phyloP scores from a whole-genome alignment of 2,329 filamentous ascomycete genomes.

The Pseudonectria buxi region DNA sequence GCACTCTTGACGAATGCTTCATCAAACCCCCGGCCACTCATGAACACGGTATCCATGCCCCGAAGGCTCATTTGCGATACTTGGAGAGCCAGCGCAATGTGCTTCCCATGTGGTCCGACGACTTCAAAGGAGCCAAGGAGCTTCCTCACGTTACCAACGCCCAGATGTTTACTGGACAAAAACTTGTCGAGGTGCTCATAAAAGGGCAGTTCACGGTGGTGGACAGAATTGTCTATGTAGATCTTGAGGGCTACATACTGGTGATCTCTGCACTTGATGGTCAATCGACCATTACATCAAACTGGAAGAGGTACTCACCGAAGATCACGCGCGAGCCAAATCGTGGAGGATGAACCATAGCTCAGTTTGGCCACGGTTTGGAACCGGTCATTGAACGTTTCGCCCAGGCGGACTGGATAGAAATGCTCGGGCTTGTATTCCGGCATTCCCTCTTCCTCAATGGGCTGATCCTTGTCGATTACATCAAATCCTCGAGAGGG shows the following conservation, averaged over 20 bases:
- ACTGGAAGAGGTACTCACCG: slow-evolving; percentile 16
- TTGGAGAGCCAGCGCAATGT: slow-evolving; percentile 16
- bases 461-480: slow-evolving; percentile 1
- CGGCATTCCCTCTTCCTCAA: slow-evolving; percentile 30
- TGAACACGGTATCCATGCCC: slow-evolving; percentile 26
- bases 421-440: slow-evolving; percentile 28
- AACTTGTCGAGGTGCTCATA: slow-evolving; percentile 4
- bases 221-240: slow-evolving; percentile 17
- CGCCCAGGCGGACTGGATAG: slow-evolving; percentile 31
- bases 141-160: slow-evolving; percentile 12
- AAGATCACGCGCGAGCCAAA: slow-evolving; percentile 35
- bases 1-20: slow-evolving; percentile 25
- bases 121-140: slow-evolving; percentile 16
- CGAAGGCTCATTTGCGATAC: slow-evolving; percentile 24
- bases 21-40: slow-evolving; percentile 15
- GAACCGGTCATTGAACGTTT: slow-evolving; percentile 28
- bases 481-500: no score
- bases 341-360: slow-evolving; percentile 33
- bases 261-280: slow-evolving; percentile 11
- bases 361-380: slow-evolving; percentile 33
- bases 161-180: slow-evolving; percentile 3
- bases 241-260: slow-evolving; percentile 28
- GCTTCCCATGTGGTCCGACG: slow-evolving; percentile 12
- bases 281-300: not conserved
- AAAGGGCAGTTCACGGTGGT: slow-evolving; percentile 15